Conservation (phyloP, 2,329 filamentous ascomycete genomes). For the Arthrobotrys conoides region DNA sequence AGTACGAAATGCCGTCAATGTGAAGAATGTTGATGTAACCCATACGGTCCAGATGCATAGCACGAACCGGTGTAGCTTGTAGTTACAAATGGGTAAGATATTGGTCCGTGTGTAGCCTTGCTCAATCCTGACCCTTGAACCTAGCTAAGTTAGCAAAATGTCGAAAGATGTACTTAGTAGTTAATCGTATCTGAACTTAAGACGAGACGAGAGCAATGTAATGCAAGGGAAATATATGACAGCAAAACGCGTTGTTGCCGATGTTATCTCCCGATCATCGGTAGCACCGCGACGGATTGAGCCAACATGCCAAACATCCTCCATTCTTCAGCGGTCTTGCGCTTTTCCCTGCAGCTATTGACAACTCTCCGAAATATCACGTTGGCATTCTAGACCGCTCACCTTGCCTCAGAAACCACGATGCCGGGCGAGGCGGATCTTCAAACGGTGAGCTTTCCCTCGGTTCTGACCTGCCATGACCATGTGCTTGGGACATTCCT, state of each 20-base stretch:
- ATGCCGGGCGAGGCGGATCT: conserved; percentile 53
- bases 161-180: no score
- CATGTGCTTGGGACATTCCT: conserved; percentile 1
- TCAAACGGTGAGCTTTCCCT: conserved; percentile 15
- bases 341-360: not conserved
- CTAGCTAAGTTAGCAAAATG: not conserved
- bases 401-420: not conserved
- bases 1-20: conserved; percentile 20
- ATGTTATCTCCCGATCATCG: conserved; percentile 17
- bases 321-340: not conserved
- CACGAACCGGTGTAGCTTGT: no score
- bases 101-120: conserved; percentile 23
- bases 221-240: no score
- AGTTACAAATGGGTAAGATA: no score
- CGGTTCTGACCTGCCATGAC: not conserved
- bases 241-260: not conserved
- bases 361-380: not conserved
- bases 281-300: not conserved
- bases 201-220: no score
- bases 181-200: not conserved
- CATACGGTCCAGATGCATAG: not conserved
- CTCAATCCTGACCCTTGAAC: not conserved
- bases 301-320: not conserved
- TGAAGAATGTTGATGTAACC: conserved; percentile 6
- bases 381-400: conserved; percentile 10